phyloP scores from a whole-genome alignment of 2,329 filamentous ascomycete genomes.

The Bipolaris cookei region DNA sequence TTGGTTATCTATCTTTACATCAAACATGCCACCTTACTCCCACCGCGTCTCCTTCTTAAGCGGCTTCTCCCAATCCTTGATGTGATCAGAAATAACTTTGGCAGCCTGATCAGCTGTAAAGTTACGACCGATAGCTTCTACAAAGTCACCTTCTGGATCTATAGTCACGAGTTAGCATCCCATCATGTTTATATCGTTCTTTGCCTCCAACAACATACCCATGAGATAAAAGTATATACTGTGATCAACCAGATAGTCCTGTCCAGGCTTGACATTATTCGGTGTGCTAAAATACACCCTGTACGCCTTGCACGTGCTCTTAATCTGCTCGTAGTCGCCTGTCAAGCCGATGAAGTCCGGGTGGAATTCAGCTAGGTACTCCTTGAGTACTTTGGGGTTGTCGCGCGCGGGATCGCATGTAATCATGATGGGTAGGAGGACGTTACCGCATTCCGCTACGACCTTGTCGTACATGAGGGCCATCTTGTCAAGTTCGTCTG shows the following conservation, averaged over 20 bases:
- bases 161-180: conserved; percentile 28
- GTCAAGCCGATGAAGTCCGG: conserved; percentile 84
- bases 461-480: conserved; percentile 85
- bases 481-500: conserved; percentile 99
- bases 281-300: conserved; percentile 97
- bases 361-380: conserved; percentile 92
- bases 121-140: conserved; percentile 93
- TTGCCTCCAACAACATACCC: conserved; percentile 59
- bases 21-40: conserved; percentile 18
- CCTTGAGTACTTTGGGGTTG: conserved; percentile 80
- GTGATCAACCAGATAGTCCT: conserved; percentile 98
- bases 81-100: conserved; percentile 82
- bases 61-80: conserved; percentile 74
- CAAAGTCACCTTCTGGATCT: conserved; percentile 97
- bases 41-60: conserved; percentile 55
- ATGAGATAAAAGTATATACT: conserved; percentile 99
- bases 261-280: conserved; percentile 81
- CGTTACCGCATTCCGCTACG: conserved; percentile 54
- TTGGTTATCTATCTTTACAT: background rate
- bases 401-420: conserved; percentile 95
- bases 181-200: fast-evolving
- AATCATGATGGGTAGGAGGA: conserved; percentile 83
- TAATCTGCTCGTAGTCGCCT: conserved; percentile 91
- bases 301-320: conserved; percentile 93
- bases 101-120: conserved; percentile 88